phyloP scores from a whole-genome alignment of 2,329 filamentous ascomycete genomes.

The Tolypocladium inflatum region DNA sequence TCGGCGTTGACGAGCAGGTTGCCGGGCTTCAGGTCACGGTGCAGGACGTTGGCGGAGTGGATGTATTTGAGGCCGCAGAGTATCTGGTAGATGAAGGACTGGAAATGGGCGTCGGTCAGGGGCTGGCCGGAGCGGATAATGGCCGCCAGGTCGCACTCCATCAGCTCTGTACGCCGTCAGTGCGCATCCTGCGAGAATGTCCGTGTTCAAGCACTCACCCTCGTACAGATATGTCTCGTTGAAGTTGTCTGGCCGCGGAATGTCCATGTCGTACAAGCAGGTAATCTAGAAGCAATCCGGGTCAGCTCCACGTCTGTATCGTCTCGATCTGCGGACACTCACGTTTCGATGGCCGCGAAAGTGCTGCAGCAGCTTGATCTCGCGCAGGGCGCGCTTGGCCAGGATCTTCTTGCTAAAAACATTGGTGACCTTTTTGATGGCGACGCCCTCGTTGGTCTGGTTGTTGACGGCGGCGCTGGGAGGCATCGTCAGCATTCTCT shows the following conservation, averaged over 20 bases:
- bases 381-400: slow-evolving; percentile 91
- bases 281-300: slow-evolving; percentile 59
- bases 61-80: slow-evolving; percentile 98
- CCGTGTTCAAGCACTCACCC: slow-evolving; percentile 45
- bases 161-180: slow-evolving; percentile 58
- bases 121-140: slow-evolving; percentile 97
- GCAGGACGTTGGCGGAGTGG: slow-evolving; percentile 94
- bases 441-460: slow-evolving; percentile 84
- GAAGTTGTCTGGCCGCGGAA: slow-evolving; percentile 92
- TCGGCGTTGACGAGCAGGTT: slow-evolving; percentile 97
- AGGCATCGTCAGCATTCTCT: slow-evolving; percentile 5
- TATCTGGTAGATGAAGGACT: slow-evolving; percentile 99
- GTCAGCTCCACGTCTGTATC: not conserved
- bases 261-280: slow-evolving; percentile 99
- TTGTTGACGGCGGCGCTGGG: slow-evolving; percentile 82
- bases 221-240: slow-evolving; percentile 99
- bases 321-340: slow-evolving; percentile 22
- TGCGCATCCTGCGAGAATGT: too few relatives aligned
- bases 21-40: slow-evolving; percentile 93
- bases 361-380: slow-evolving; percentile 98
- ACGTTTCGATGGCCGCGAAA: slow-evolving; percentile 87
- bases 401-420: slow-evolving; percentile 99
- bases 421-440: slow-evolving; percentile 99
- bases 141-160: slow-evolving; percentile 97
- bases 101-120: slow-evolving; percentile 96